A percentile compares a stretch with the other conserved stretches of the same genome.
Conservation (phyloP, 2,329 filamentous ascomycete genomes). For the Sphaerostilbella broomeana region DNA sequence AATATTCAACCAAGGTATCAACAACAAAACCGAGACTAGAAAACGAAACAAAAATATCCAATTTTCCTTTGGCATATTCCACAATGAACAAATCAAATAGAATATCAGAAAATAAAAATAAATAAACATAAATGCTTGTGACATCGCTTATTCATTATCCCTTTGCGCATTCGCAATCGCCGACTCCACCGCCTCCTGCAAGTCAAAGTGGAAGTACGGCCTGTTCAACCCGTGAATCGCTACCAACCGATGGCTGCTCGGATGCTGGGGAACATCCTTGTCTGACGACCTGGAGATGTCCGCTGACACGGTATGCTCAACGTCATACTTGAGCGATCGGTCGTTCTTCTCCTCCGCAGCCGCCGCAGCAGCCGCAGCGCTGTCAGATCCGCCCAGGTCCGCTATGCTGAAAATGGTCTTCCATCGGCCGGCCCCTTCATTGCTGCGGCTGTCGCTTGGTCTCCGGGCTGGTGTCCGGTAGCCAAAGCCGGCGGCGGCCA, state of each 20-base stretch:
- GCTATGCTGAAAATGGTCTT: slow-evolving; percentile 92
- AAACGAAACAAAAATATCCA: too few species aligned
- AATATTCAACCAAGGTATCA: too few species aligned
- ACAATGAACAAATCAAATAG: too few species aligned
- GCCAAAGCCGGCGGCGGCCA: slow-evolving; percentile 49
- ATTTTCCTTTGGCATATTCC: too few species aligned
- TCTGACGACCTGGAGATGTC: slow-evolving; percentile 20
- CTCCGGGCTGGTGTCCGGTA: slow-evolving; percentile 27
- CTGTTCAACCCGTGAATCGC: slow-evolving; percentile 41
- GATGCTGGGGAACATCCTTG: slow-evolving; percentile 23
- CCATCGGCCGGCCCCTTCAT: slow-evolving; percentile 25
- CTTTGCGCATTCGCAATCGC: slow-evolving; percentile 31
- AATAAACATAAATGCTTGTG: neutral
- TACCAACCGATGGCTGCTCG: slow-evolving; percentile 26
- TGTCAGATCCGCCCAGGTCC: slow-evolving; percentile 67
- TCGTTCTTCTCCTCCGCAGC: slow-evolving; percentile 53
- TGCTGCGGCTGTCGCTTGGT: slow-evolving; percentile 16
- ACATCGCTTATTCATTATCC: slow-evolving; percentile 3
- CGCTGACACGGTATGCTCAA: slow-evolving; percentile 22
- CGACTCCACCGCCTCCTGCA: slow-evolving; percentile 43
- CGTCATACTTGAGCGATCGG: slow-evolving; percentile 20
- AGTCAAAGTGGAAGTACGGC: slow-evolving; percentile 47
- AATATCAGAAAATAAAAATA: slow-evolving; percentile 1
- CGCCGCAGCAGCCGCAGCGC: slow-evolving; percentile 49
- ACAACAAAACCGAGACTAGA: neutral